Base-by-base conservation (phyloP, 371 early-diverging fungal species). In the Amoeboradix gromovi region DNA sequence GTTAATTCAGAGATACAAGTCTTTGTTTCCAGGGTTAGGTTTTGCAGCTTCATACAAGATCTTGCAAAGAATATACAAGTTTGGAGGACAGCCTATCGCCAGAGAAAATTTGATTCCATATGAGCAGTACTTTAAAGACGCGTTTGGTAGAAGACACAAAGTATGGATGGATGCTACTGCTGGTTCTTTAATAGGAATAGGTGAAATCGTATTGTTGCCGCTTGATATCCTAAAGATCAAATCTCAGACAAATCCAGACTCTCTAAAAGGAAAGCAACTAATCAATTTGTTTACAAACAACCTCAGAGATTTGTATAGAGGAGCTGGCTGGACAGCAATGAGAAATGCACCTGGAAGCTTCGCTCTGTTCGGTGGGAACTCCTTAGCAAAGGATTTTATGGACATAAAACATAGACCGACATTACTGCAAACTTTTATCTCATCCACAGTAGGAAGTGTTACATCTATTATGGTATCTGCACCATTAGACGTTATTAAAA, bases 271-370 rank as follows among this genome's bases (percentile, higher is more conserved):
- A 16, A 87, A 90, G 76, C 85, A 87, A 22, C 78, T 89, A 74
- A 72, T 90, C 69, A 78, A 77, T 71, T 86, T 94, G 73, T 80
- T 95, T 29, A 74, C 77, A 48, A 88, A 92, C 74, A 92, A 95
- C 77, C 90, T 92, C 69, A 82, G 87, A 82, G 90, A 88, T 31
- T 80, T 95, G 70, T 95, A 95, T 76, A 84, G 89, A 71, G 96
- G 96, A 68, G 93, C 92, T 67, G 83, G 88, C 66, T 95, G 96
- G 96, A 95, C 96, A n/a, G 90, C 91, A 67, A 88, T 91, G 67
- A 87, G 96, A 71, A 95, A 95, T 74, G 94, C 96, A 0, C 94
- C 94, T 30, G 96, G 96, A 31, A 91, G 91, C 27, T 95, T 95
- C 76, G 94, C 96, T 29, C 81, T 95, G 71, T 90, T 95, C 76